phyloP scores from a whole-genome alignment of 1,284 basidiomycete species.

The Omphalotus olearius region DNA sequence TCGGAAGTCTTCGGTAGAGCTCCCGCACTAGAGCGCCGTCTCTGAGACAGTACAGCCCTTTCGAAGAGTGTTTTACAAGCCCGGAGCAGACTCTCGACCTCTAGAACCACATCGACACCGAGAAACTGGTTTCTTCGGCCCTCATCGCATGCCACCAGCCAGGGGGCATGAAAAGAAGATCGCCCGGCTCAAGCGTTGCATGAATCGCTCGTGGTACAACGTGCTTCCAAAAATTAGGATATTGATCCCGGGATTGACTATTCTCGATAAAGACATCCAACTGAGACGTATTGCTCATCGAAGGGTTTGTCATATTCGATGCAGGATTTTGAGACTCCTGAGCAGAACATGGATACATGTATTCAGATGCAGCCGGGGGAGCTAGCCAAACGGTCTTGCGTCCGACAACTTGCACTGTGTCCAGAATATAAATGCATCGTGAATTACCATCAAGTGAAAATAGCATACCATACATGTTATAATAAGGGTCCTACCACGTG shows the following conservation, averaged over 20 bases:
- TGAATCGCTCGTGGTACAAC: constrained; percentile 66
- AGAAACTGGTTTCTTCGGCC: constrained; percentile 73
- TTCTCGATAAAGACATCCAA: constrained; percentile 60
- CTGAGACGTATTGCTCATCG: constrained; percentile 63
- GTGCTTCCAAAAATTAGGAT: constrained; percentile 49
- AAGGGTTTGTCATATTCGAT: constrained; percentile 33
- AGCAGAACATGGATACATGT: constrained; percentile 51
- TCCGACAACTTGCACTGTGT: constrained; percentile 82
- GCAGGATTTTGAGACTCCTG: constrained; percentile 31
- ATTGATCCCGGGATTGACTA: constrained; percentile 19
- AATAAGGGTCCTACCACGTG: constrained; percentile 78
- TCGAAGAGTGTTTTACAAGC: not conserved
- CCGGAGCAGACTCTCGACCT: not conserved
- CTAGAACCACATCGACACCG: constrained; percentile 81
- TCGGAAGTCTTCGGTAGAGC: not conserved
- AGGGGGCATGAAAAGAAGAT: constrained; percentile 83
- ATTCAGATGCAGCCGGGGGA: constrained; percentile 51
- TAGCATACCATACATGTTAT: constrained; percentile 78
- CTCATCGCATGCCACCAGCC: constrained; percentile 95
- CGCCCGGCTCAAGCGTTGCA: constrained; percentile 72
- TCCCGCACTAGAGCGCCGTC: not conserved
- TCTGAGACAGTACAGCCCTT: not conserved
- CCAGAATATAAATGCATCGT: constrained; percentile 4
- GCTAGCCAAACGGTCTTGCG: constrained; percentile 92
- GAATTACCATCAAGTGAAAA: constrained; percentile 8